Conservation (phyloP, 305 asterid species). For the Fraxinus latifolia region DNA sequence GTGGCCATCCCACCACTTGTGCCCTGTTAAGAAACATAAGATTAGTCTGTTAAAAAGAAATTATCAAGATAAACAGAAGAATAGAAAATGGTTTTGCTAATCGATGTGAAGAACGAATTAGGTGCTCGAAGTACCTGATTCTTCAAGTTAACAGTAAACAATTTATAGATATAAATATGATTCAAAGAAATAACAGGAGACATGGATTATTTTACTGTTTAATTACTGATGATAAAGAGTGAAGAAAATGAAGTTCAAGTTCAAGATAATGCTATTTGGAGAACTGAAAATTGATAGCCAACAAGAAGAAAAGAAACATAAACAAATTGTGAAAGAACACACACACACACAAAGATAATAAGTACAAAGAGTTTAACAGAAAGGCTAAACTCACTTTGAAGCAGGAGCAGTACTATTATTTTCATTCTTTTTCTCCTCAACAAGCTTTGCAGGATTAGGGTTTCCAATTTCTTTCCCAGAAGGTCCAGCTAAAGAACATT, state of each 20-base stretch:
- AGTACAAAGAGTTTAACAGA: background rate
- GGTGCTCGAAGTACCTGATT: background rate
- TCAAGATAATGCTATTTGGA: background rate
- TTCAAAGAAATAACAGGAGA: background rate
- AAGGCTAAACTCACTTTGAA: slow-evolving; percentile 34
- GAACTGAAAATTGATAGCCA: background rate
- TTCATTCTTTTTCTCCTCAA: slow-evolving; percentile 39
- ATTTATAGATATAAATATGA: background rate
- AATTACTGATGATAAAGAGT: background rate
- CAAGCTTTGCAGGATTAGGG: slow-evolving; percentile 23
- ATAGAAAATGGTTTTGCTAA: background rate
- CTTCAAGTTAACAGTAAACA: background rate
- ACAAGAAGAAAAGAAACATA: background rate
- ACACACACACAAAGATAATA: background rate
- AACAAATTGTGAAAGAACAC: background rate
- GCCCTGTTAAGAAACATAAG: slow-evolving; percentile 45
- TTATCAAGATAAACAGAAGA: background rate
- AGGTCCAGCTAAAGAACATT: slow-evolving; percentile 19
- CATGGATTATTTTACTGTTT: background rate
- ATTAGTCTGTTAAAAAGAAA: background rate
- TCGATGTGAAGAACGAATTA: background rate
- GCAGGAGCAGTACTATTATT: slow-evolving; percentile 39
- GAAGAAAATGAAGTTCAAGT: background rate
- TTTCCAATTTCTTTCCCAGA: slow-evolving; percentile 26
- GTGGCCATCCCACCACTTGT: slow-evolving; percentile 93